phyloP scores from a whole-genome alignment of 164 flowering plant species.

The Vitis vinifera region ASM3070453v1 NC_081811.1:22638501-22639000 shows the following conservation, averaged over 20 bases:
- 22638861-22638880: constrained; percentile 43
- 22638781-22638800: constrained; percentile 36
- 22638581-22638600: constrained; percentile 41
- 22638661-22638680: constrained; percentile 46
- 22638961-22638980: constrained; percentile 41
- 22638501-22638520: constrained; percentile 26
- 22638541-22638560: constrained; percentile 33
- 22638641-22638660: constrained; percentile 34
- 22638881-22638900: constrained; percentile 39
- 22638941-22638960: constrained; percentile 32
- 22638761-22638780: constrained; percentile 42
- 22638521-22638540: constrained; percentile 30
- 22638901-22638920: constrained; percentile 30
- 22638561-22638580: constrained; percentile 35
- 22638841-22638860: constrained; percentile 41
- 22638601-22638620: constrained; percentile 35
- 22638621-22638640: constrained; percentile 33
- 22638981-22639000: constrained; percentile 38
- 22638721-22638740: constrained; percentile 35
- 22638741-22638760: constrained; percentile 35
- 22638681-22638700: constrained; percentile 38
- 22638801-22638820: constrained; percentile 21
- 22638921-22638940: constrained; percentile 28
- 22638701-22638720: constrained; percentile 34
- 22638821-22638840: constrained; percentile 34